Evolutionary conservation across 257 asterid genomes (phyloP), one percentile per base, ranked within the genome.

Genomic region (Rauvolfia tetraphylla): DNA sequence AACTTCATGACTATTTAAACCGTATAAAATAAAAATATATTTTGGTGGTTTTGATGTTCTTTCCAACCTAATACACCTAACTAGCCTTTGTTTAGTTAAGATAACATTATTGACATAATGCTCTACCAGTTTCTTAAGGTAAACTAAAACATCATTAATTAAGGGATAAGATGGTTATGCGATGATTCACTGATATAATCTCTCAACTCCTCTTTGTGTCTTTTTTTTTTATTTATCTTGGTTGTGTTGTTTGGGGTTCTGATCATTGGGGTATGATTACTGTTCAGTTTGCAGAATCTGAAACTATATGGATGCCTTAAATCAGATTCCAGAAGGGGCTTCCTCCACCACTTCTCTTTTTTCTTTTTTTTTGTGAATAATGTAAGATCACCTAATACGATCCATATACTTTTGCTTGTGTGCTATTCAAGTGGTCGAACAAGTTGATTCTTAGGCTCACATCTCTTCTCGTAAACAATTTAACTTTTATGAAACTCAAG

Each of bases 41-140:
- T 29, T 49, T 29, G 75, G 63, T 73, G 76, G n/a, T 36, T 56
- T 54, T 56, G 48, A 54, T 29, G 23, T 10, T n/a, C 65, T 31
- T 63, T 42, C 51, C 59, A 48, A 48, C 72, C 72, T 63, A 75
- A 75, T 63, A 38, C 79, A 75, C 71, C 72, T 31, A 75, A 63
- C 63, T 31, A 75, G 13, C 23, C 58, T 42, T 29, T 49, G 44
- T 1, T 15, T 38, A 72, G 48, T 51, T 33, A 72, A 72, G 31
- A 72, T 33, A 22, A 27, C 29, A 71, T 72, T 17, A 51, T 72
- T 53, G 49, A 6, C 66, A 23, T 53, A 72, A 53, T 72, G 25
- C 3, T 31, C 34, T 51, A 72, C 66, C 51, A 72, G 10, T 34
- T 53, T 72, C n/a, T 34, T 49, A 46, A 34, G 48, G 36, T 34